Evolutionary conservation across 192 early-diverging fungal genomes (phyloP).

Genomic region (Dissophora globulifera): DNA sequence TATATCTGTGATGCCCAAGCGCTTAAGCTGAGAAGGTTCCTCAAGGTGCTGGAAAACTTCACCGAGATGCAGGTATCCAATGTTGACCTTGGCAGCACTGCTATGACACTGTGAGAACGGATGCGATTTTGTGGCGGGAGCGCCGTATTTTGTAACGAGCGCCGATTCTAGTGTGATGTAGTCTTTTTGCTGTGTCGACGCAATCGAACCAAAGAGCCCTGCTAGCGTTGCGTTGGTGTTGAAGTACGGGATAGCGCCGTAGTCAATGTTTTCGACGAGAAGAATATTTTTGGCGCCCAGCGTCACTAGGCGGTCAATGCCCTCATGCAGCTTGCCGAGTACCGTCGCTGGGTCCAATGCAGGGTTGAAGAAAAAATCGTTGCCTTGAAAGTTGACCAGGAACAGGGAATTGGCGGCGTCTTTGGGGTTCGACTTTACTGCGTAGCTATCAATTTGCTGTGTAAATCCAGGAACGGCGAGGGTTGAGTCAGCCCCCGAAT

Average conservation of each 20-base stretch:
- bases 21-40: conserved; percentile 10
- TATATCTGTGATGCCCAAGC: conserved; percentile 33
- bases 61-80: conserved; percentile 8
- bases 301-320: conserved; percentile 12
- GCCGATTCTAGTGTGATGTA: conserved; percentile 16
- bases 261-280: conserved; percentile 28
- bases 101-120: conserved; percentile 4
- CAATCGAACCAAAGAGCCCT: no score
- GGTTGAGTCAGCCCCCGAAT: conserved; percentile 16
- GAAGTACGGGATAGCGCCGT: conserved; percentile 26
- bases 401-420: conserved; percentile 11
- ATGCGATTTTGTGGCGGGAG: no score
- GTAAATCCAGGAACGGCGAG: conserved; percentile 40
- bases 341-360: not conserved
- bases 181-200: conserved; percentile 1
- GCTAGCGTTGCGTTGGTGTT: conserved; percentile 18
- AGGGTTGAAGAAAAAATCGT: conserved; percentile 42
- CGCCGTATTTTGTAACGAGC: no score
- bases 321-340: conserved; percentile 8
- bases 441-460: conserved; percentile 26
- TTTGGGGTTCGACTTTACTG: not conserved
- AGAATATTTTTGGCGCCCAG: conserved; percentile 22
- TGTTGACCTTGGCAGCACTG: conserved; percentile 2
- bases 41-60: conserved; percentile 3
- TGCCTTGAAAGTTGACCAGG: conserved; percentile 35